Conservation (phyloP, 1,284 basidiomycete species). For the Ganoderma lucidum region DNA sequence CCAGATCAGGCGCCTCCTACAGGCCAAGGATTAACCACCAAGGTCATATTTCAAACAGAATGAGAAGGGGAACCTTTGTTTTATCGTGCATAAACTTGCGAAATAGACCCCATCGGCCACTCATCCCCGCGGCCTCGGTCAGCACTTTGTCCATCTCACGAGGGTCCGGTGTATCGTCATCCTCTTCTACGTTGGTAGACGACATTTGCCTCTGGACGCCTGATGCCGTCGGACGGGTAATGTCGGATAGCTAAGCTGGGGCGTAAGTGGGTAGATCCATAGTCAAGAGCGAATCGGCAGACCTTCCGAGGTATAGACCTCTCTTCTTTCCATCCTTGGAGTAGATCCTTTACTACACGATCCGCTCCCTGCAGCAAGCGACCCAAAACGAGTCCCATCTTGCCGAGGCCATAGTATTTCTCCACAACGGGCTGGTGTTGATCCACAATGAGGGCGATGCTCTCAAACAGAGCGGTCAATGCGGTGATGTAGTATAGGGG, state of each 20-base stretch:
- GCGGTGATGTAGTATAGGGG: constrained; percentile 89
- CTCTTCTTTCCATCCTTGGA: constrained; percentile 93
- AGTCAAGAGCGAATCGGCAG: constrained; percentile 2
- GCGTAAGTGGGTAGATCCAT: background rate
- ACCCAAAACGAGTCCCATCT: constrained; percentile 85
- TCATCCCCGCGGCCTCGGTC: constrained; percentile 89
- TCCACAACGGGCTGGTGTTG: constrained; percentile 98
- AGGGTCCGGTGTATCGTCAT: constrained; percentile 79
- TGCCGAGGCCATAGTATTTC: constrained; percentile 92
- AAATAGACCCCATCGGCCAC: constrained; percentile 92
- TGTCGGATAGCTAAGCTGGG: constrained; percentile 42
- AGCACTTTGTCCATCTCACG: constrained; percentile 91
- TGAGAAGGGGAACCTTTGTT: constrained; percentile 55
- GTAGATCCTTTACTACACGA: constrained; percentile 77
- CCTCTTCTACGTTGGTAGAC: constrained; percentile 52
- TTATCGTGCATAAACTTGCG: constrained; percentile 85
- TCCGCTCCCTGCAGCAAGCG: constrained; percentile 89
- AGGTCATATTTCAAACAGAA: background rate
- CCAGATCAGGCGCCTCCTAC: constrained; percentile 32
- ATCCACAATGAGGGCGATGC: constrained; percentile 94
- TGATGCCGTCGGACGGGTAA: constrained; percentile 37
- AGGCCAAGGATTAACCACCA: background rate
- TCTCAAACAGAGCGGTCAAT: constrained; percentile 92
- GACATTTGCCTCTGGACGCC: constrained; percentile 49
- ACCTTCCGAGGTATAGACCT: constrained; percentile 79